A percentile compares a stretch with the other conserved stretches of the same genome.
Conservation (phyloP, 2,329 filamentous ascomycete species). For the Trichoderma atrobrunneum region DNA sequence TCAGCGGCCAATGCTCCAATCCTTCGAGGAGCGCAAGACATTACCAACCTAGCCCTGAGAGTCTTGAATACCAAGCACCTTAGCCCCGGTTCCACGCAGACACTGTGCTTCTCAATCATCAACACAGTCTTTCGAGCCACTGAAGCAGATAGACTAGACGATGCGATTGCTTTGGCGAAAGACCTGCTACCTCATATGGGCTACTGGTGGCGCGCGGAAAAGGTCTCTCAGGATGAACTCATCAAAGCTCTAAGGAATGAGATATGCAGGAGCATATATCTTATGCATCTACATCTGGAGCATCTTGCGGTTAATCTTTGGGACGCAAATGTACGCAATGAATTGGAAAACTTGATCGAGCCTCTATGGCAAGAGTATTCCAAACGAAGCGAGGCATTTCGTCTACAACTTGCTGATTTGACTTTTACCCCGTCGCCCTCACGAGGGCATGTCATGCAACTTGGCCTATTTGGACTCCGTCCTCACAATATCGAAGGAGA, state of each 20-base stretch:
- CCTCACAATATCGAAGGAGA: constrained; percentile 54
- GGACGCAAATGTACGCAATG: constrained; percentile 39
- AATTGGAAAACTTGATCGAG: constrained; percentile 66
- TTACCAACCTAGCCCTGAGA: constrained; percentile 56
- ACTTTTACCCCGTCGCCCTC: constrained; percentile 50
- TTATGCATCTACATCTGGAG: constrained; percentile 62
- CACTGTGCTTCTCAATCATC: constrained; percentile 70
- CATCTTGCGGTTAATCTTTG: constrained; percentile 47
- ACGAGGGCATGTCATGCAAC: constrained; percentile 44
- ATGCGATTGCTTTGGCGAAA: constrained; percentile 59
- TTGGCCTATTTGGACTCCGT: constrained; percentile 52
- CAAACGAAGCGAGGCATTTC: constrained; percentile 65
- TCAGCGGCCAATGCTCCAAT: constrained; percentile 67
- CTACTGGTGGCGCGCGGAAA: constrained; percentile 74
- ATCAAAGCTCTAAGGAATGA: constrained; percentile 68
- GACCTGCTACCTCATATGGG: constrained; percentile 68
- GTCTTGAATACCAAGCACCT: constrained; percentile 60
- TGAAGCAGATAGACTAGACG: constrained; percentile 64
- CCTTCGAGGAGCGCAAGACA: constrained; percentile 50
- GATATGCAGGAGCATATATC: constrained; percentile 69
- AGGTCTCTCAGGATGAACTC: constrained; percentile 57
- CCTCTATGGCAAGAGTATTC: constrained; percentile 76
- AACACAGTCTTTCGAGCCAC: constrained; percentile 67
- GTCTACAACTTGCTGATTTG: constrained; percentile 76
- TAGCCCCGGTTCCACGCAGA: constrained; percentile 62